Conservation (phyloP, 495 filamentous ascomycete genomes). For the Poronia punctata region DNA sequence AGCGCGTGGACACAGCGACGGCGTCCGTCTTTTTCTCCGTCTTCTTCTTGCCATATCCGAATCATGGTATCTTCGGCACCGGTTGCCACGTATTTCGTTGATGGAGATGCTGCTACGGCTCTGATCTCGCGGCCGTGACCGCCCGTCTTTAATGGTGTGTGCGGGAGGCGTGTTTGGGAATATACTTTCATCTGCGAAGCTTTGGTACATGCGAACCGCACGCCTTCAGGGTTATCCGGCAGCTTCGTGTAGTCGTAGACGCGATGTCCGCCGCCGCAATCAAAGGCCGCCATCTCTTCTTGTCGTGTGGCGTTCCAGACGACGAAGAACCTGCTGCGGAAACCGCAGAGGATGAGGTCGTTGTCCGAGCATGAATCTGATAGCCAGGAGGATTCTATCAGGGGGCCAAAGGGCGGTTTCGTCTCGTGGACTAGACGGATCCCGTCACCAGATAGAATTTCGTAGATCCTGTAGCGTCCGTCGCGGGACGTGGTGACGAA, state of each 20-base stretch:
- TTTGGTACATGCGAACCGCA: constrained; percentile 50
- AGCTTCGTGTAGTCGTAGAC: constrained; percentile 55
- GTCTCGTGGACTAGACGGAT: constrained; percentile 36
- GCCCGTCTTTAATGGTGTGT: constrained; percentile 55
- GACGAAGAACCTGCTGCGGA: constrained; percentile 68
- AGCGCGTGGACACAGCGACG: constrained; percentile 52
- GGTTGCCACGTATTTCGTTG: constrained; percentile 56
- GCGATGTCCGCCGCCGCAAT: constrained; percentile 79
- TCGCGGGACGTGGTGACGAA: constrained; percentile 69
- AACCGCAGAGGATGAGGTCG: constrained; percentile 70
- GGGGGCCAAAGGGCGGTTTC: constrained; percentile 53
- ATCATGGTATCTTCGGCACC: constrained; percentile 87
- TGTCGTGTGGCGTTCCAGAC: constrained; percentile 66
- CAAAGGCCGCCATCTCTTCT: constrained; percentile 57
- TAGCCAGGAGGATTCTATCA: constrained; percentile 63
- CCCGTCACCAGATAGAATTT: constrained; percentile 15
- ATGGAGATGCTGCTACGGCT: constrained; percentile 50
- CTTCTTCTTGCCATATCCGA: constrained; percentile 49
- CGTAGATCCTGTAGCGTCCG: constrained; percentile 60
- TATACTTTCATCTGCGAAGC: constrained; percentile 46
- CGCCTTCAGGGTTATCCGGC: constrained; percentile 20
- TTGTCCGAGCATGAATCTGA: constrained; percentile 25
- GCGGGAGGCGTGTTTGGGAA: constrained; percentile 39
- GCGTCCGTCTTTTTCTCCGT: background rate
- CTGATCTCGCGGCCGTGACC: constrained; percentile 89